Evolutionary conservation across 495 filamentous ascomycete species (phyloP).

Genomic region (Barbatosphaeria neglecta): DNA sequence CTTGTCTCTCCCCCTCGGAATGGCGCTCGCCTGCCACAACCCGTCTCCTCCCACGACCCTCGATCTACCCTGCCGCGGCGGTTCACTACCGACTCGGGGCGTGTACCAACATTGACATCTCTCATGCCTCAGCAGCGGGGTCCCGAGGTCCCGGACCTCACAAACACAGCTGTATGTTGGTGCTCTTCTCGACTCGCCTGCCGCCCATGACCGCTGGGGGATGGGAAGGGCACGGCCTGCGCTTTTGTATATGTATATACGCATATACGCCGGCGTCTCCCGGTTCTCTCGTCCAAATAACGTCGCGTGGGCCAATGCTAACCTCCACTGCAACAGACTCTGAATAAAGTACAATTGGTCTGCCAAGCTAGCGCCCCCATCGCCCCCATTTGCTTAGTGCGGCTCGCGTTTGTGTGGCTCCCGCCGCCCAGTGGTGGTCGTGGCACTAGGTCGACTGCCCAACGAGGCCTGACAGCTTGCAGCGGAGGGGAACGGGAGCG

Average conservation of each 20-base stretch:
- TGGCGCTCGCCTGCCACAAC: constrained; percentile 45
- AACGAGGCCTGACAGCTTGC: not conserved
- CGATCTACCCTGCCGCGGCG: constrained; percentile 72
- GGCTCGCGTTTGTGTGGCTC: not conserved
- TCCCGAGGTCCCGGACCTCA: constrained; percentile 30
- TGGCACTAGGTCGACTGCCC: not conserved
- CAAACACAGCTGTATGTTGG: constrained; percentile 28
- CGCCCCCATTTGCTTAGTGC: constrained; percentile 5
- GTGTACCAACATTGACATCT: constrained; percentile 68
- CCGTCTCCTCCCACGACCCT: constrained; percentile 45
- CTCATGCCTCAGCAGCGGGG: constrained; percentile 42
- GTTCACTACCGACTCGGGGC: constrained; percentile 86
- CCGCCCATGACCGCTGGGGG: too few relatives aligned
- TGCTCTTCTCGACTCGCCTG: too few relatives aligned
- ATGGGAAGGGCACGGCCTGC: too few relatives aligned
- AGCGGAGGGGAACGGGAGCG: not conserved
- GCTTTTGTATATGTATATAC: too few relatives aligned
- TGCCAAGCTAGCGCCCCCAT: constrained; percentile 11
- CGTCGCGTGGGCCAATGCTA: constrained; percentile 8
- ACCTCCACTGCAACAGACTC: constrained; percentile 26
- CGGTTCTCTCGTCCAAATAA: not conserved
- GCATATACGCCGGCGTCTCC: not conserved
- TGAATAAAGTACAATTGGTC: constrained; percentile 52
- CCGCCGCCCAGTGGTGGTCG: not conserved
- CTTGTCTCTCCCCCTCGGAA: constrained; percentile 60